These are phyloP conservation scores for Paramecium primaurelia DNA, from an alignment of 73 alveolate species.

Conservation along the genomic window DNA sequence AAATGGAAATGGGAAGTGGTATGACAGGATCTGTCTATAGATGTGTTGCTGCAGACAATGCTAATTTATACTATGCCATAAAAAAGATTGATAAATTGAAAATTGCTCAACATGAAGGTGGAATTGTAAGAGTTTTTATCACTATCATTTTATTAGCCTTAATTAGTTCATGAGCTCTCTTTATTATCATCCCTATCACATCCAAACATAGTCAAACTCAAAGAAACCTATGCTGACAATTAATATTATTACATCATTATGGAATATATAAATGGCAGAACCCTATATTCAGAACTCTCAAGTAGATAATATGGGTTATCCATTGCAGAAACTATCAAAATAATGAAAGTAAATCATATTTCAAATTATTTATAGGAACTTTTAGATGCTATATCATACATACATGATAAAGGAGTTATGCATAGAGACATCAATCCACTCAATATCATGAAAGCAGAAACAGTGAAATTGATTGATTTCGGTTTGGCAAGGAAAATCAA, in stretches of 20 bases:
- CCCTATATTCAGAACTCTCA: neutral
- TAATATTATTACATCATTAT: neutral
- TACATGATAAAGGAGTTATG: constrained; percentile 41
- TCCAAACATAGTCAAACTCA: constrained; percentile 35
- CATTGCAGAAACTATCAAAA: neutral
- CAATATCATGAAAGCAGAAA: constrained; percentile 22
- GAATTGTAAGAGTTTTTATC: neutral
- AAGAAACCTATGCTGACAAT: constrained; percentile 19
- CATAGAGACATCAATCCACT: constrained; percentile 52
- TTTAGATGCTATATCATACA: neutral
- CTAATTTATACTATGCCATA: neutral
- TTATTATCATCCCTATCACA: neutral
- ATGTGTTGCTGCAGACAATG: neutral
- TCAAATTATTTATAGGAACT: neutral
- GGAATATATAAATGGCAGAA: constrained; percentile 34
- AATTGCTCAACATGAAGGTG: constrained; percentile 34
- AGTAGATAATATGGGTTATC: neutral
- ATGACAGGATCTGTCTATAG: constrained; percentile 32
- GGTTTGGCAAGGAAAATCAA: constrained; percentile 35
- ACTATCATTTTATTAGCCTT: neutral
- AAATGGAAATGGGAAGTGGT: constrained; percentile 39
- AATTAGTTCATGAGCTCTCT: constrained; percentile 22
- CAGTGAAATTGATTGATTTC: constrained; percentile 22
- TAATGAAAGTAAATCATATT: neutral
- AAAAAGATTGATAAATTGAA: constrained; percentile 10